Conservation (phyloP, 305 asterid species). For the Rubia tinctorum region DNA sequence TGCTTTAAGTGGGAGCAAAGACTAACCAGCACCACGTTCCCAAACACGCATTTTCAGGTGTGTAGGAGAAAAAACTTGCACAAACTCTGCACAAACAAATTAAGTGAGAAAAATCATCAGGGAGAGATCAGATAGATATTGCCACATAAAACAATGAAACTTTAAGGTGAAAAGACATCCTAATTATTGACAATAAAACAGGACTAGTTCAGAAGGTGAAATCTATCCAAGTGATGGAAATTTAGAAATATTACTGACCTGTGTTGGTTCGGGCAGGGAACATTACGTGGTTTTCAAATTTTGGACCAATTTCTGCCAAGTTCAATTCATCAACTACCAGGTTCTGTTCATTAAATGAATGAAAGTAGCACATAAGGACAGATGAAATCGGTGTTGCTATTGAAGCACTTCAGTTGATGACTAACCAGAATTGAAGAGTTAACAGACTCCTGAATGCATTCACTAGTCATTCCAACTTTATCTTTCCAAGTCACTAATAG, state of each 20-base stretch:
- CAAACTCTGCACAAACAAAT: conserved; percentile 66
- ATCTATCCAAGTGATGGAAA: not conserved
- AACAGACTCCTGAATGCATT: not conserved
- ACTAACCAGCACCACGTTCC: conserved; percentile 98
- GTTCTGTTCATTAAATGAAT: conserved; percentile 36
- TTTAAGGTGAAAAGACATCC: not conserved
- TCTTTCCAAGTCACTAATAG: not conserved
- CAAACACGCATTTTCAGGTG: conserved; percentile 99
- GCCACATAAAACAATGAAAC: not conserved
- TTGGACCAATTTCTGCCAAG: conserved; percentile 83
- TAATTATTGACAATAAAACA: not conserved
- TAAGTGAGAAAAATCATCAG: conserved; percentile 2
- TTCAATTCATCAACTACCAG: conserved; percentile 73
- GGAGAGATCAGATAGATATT: not conserved
- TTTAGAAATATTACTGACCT: conserved; percentile 37
- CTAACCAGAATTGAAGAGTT: not conserved
- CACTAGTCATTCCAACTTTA: not conserved
- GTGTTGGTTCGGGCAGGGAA: conserved; percentile 98
- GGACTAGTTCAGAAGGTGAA: not conserved
- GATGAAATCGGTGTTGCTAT: not conserved
- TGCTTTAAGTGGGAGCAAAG: conserved; percentile 12
- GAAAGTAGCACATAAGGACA: not conserved
- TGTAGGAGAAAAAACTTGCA: conserved; percentile 70
- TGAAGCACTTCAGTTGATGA: not conserved
- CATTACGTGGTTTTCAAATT: conserved; percentile 77